Conservation (phyloP, 2,329 filamentous ascomycete genomes). For the Acarospora socialis region DNA sequence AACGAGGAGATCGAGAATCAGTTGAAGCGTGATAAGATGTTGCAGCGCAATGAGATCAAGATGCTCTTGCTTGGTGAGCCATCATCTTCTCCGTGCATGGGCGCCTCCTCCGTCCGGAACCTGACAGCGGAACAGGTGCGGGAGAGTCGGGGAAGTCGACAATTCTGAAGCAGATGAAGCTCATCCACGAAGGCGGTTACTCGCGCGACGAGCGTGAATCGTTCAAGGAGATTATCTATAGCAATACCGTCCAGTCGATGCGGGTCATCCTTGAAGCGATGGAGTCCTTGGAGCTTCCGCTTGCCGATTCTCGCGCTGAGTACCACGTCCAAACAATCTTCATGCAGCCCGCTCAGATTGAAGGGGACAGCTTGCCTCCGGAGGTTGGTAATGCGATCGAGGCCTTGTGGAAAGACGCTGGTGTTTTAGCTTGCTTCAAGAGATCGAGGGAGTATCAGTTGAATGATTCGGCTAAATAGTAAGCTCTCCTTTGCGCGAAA, state of each 20-base stretch:
- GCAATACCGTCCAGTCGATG: slow-evolving; percentile 57
- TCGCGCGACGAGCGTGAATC: slow-evolving; percentile 71
- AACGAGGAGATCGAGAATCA: slow-evolving; percentile 99
- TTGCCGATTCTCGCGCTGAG: slow-evolving; percentile 84
- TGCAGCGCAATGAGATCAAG: slow-evolving; percentile 99
- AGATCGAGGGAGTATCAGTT: slow-evolving; percentile 90
- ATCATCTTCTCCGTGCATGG: slow-evolving; percentile 4
- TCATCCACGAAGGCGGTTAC: slow-evolving; percentile 98
- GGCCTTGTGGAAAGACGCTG: slow-evolving; percentile 81
- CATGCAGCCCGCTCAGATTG: slow-evolving; percentile 95
- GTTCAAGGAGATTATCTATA: slow-evolving; percentile 60
- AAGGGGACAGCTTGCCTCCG: slow-evolving; percentile 84
- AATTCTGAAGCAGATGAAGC: slow-evolving; percentile 95
- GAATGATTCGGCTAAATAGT: slow-evolving; percentile 95
- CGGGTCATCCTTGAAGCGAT: slow-evolving; percentile 56
- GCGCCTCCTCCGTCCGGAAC: slow-evolving; percentile 8
- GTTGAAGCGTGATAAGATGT: slow-evolving; percentile 95
- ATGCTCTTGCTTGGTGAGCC: slow-evolving; percentile 90
- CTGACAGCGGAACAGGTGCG: slow-evolving; percentile 50
- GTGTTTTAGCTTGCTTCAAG: slow-evolving; percentile 91
- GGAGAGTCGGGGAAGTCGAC: slow-evolving; percentile 96
- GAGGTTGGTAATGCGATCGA: slow-evolving; percentile 90
- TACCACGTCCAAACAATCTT: slow-evolving; percentile 98
- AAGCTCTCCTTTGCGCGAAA: slow-evolving; percentile 36
- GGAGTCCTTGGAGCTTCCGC: slow-evolving; percentile 59